Evolutionary conservation across 495 filamentous ascomycete species (phyloP).

Genomic region (Diplogelasinospora grovesii): DNA sequence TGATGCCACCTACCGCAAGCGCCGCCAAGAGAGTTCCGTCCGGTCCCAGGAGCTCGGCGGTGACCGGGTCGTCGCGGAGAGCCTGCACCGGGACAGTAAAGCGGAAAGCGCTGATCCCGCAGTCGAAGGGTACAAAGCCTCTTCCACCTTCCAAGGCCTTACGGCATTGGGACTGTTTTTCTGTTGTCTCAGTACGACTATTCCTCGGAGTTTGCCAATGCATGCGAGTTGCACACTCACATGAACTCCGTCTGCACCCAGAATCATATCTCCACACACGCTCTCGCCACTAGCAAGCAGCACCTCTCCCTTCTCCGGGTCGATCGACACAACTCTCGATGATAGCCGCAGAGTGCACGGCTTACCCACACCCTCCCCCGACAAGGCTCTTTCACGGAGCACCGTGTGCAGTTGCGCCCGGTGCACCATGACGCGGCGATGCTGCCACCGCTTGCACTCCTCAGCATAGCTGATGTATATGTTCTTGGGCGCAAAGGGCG

Average conservation of each 20-base stretch:
- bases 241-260: too few relatives aligned
- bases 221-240: too few relatives aligned
- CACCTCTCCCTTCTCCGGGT: background rate
- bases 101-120: constrained; percentile 2
- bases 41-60: background rate
- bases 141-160: background rate
- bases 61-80: constrained; percentile 2
- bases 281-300: too few relatives aligned
- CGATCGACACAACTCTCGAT: background rate
- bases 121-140: background rate
- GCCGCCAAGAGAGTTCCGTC: background rate
- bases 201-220: too few relatives aligned
- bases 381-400: background rate
- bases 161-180: constrained; percentile 1
- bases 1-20: background rate
- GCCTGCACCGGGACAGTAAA: background rate
- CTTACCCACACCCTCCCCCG: background rate
- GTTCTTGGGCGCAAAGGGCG: background rate
- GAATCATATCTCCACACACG: too few relatives aligned
- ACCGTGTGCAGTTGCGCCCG: background rate
- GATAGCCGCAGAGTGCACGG: background rate
- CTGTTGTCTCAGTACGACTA: too few relatives aligned
- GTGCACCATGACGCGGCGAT: constrained; percentile 3
- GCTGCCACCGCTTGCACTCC: constrained; percentile 1
- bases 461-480: background rate